Evolutionary conservation across 257 asterid genomes (phyloP), one percentile per base, ranked within the genome.

Genomic region (Schizonepeta tenuifolia): DNA sequence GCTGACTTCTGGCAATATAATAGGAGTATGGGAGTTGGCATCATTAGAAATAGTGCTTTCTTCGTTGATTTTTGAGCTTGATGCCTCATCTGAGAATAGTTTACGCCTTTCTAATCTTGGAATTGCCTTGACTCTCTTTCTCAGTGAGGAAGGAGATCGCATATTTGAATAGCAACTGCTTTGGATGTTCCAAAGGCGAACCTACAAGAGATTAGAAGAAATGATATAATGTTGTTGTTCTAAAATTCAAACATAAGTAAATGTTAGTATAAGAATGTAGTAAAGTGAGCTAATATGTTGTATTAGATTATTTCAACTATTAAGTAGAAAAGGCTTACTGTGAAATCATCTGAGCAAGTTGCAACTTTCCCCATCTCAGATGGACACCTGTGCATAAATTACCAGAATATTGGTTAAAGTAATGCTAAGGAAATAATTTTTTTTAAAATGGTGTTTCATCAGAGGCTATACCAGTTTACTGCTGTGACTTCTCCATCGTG

Each of bases 401-500:
- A 51, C 31, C 15, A 65, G 43, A 65, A 79, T 31, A 66, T 77
- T 61, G 71, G 24, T 65, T 62, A 47, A 8, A 18, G 5, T 71
- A 43, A 55, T 40, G 43, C 54, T 10, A 65, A 24, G 28, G n/a
- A 35, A 26, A 35, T 15, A 5, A 24, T 9, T 12, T 8, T 36
- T 3, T 0, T 20, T 22, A 68, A 18, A 22, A 18, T 33, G 22
- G 26, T 43, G 40, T 40, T 36, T 36, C 47, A 24, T 78, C 17
- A 10, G 26, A 70, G 65, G 65, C 15, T 80, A 40, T 82, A 95
- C 99, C 99, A 95, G 61, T 87, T 96, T 22, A 95, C 98, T 38
- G 97, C 88, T 55, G 97, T 92, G 77, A 95, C 98, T 88, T 92
- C 96, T 71, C 96, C 96, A 58, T 82, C 90, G 33, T 95, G 99